These are phyloP conservation scores for Vitis hybrid DNA, from an alignment of 177 flowering plant genomes.

Conservation along the genomic window DNA sequence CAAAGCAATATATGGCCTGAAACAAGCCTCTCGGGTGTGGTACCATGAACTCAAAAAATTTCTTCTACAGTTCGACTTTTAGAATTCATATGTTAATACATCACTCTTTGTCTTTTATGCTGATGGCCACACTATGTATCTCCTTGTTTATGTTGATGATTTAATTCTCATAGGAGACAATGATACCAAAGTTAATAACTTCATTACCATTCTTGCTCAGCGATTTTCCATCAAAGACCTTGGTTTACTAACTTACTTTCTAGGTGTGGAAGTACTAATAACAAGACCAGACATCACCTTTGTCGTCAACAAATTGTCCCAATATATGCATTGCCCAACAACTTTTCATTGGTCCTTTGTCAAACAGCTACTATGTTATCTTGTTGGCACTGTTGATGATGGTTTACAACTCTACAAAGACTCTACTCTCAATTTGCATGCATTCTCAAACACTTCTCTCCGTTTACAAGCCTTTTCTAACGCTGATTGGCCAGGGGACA, in stretches of 20 bases:
- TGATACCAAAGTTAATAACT: neutral
- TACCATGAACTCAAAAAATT: neutral
- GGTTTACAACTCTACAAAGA: conserved; percentile 1
- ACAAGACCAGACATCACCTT: conserved; percentile 4
- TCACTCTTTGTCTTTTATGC: neutral
- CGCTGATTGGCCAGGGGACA: neutral
- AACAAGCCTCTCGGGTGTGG: conserved; percentile 19
- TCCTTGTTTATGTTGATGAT: no score
- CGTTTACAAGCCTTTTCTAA: no score
- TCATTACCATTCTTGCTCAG: neutral
- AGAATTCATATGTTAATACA: neutral
- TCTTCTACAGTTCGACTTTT: neutral
- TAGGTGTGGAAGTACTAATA: neutral
- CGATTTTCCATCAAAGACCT: no score
- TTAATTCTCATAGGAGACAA: neutral
- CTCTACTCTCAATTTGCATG: neutral
- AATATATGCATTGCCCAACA: neutral
- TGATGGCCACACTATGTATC: neutral
- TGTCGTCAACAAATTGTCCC: neutral
- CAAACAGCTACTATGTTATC: conserved; percentile 1
- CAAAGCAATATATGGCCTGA: conserved; percentile 13
- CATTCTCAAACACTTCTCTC: no score
- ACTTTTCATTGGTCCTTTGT: neutral
- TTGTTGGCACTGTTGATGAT: conserved; percentile 2
- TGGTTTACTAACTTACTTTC: neutral